phyloP scores from a whole-genome alignment of 768 basidiomycete species.

The Boletus eberwhitei region DNA sequence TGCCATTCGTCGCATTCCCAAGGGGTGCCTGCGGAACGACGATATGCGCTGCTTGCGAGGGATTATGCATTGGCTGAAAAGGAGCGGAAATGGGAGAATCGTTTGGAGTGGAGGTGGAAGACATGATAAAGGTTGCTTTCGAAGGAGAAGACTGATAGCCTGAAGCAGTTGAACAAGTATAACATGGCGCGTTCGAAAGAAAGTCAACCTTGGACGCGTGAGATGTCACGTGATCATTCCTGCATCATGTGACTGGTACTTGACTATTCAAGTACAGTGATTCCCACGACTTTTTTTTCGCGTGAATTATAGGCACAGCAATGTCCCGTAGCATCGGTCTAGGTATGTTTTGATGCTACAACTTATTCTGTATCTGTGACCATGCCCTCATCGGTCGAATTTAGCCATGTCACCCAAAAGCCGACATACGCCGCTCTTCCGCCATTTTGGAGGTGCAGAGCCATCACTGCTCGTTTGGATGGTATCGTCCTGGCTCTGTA shows the following conservation, averaged over 20 bases:
- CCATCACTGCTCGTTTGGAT: background rate
- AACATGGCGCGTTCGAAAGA: constrained; percentile 18
- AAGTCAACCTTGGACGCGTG: constrained; percentile 27
- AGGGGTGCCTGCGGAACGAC: constrained; percentile 78
- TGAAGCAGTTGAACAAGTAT: background rate
- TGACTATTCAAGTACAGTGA: no score
- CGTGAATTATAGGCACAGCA: no score
- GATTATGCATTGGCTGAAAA: constrained; percentile 85
- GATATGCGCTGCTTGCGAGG: constrained; percentile 73
- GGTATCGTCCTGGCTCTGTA: background rate
- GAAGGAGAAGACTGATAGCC: background rate
- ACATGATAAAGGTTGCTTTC: constrained; percentile 41
- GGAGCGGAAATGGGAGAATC: constrained; percentile 61
- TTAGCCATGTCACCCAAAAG: constrained; percentile 1
- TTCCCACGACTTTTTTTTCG: no score
- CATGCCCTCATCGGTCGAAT: background rate
- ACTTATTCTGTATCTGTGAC: no score
- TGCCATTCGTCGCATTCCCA: constrained; percentile 57
- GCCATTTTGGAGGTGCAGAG: background rate
- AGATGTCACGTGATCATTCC: constrained; percentile 23
- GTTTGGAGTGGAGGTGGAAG: constrained; percentile 53
- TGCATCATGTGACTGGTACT: constrained; percentile 10
- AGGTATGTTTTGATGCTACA: no score
- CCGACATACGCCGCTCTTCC: constrained; percentile 10
- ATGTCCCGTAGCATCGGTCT: background rate